phyloP scores from a whole-genome alignment of 2,329 filamentous ascomycete genomes.

The Xylaria sp. region DNA sequence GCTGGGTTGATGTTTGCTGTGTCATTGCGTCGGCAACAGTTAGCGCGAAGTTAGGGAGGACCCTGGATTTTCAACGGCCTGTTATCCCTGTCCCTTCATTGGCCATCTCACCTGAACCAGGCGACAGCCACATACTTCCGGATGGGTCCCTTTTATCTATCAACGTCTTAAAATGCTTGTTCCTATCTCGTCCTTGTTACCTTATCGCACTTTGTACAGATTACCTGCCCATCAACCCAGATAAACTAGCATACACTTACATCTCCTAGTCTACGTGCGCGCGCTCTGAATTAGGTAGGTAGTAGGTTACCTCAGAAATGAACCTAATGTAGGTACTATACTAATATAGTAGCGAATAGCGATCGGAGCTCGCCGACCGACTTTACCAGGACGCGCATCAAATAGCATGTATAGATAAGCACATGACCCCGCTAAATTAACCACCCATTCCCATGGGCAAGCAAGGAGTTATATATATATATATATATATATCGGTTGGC shows the following conservation, averaged over 20 bases:
- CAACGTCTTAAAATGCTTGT: neutral
- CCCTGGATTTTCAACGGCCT: constrained; percentile 16
- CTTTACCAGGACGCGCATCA: constrained; percentile 5
- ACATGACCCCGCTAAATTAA: neutral
- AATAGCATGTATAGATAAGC: neutral
- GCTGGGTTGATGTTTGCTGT: neutral
- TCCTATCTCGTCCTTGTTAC: constrained; percentile 9
- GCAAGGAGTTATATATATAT: neutral
- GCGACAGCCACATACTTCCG: neutral
- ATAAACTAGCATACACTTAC: neutral
- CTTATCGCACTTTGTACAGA: constrained; percentile 8
- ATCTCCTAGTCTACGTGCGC: neutral
- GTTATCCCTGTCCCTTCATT: constrained; percentile 32
- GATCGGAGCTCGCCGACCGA: constrained; percentile 31
- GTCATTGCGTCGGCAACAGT: constrained; percentile 23
- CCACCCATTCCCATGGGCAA: neutral
- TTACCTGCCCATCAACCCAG: neutral
- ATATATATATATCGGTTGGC: neutral
- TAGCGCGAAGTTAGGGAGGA: constrained; percentile 28
- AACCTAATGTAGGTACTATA: neutral
- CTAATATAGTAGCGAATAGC: neutral
- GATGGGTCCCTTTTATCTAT: constrained; percentile 7
- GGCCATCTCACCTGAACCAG: constrained; percentile 9
- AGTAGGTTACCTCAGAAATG: constrained; percentile 7
- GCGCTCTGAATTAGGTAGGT: neutral